Evolutionary conservation across 345 rosid genomes (phyloP).

Genomic region (Eucalyptus cloeziana): DNA sequence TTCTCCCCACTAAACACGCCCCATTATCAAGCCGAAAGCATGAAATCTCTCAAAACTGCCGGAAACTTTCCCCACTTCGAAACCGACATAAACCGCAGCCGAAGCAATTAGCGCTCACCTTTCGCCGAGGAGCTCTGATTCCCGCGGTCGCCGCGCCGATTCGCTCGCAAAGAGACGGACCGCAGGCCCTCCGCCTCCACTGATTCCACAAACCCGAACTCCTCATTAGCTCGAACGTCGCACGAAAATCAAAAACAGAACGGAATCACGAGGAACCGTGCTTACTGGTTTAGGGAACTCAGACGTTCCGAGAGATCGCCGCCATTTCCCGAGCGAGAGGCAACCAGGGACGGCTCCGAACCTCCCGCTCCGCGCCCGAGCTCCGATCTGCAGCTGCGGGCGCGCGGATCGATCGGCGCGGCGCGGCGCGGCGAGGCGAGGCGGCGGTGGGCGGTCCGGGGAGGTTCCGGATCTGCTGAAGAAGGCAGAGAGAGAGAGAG

Average conservation of each 20-base stretch:
- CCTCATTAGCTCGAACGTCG: neutral
- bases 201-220: neutral
- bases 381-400: neutral
- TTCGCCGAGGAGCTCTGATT: conserved; percentile 11
- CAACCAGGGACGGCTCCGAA: neutral
- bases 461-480: neutral
- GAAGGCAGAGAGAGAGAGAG: neutral
- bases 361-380: neutral
- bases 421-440: neutral
- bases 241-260: neutral
- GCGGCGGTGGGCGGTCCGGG: neutral
- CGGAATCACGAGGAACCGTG: neutral
- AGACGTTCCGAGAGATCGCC: neutral
- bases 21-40: neutral
- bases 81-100: neutral
- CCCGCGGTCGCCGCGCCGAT: conserved; percentile 51
- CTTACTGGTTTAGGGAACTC: neutral
- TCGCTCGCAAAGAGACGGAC: conserved; percentile 44
- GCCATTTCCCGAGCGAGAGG: neutral
- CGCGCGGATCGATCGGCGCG: neutral
- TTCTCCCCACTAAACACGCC: neutral
- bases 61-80: neutral
- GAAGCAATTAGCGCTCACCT: conserved; percentile 14
- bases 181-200: conserved; percentile 46
- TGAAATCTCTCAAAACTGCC: neutral